These are phyloP conservation scores for Chytriomyces sp. DNA, from an alignment of 192 early-diverging fungal genomes.

Conservation along the genomic window DNA sequence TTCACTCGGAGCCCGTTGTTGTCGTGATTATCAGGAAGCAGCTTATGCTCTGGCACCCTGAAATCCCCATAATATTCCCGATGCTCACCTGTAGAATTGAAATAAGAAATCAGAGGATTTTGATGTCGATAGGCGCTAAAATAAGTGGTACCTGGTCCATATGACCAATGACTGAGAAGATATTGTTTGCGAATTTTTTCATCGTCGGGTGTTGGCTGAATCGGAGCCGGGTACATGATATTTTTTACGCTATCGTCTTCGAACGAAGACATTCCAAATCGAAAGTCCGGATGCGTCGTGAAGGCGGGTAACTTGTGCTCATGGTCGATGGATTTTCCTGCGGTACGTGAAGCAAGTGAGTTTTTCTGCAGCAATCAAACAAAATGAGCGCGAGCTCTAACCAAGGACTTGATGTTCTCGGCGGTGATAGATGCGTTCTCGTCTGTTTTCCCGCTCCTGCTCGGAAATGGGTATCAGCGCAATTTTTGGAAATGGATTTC, in stretches of 20 bases:
- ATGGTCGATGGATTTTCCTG: slow-evolving; percentile 35
- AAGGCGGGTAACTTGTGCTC: slow-evolving; percentile 36
- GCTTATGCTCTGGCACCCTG: slow-evolving; percentile 30
- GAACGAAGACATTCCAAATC: slow-evolving; percentile 47
- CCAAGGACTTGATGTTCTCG: slow-evolving; percentile 46
- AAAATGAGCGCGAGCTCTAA: not conserved
- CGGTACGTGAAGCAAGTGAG: not conserved
- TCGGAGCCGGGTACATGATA: slow-evolving; percentile 44
- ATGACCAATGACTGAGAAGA: slow-evolving; percentile 50
- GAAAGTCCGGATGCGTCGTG: slow-evolving; percentile 32
- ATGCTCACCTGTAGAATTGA: slow-evolving; percentile 8
- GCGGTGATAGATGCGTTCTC: slow-evolving; percentile 45
- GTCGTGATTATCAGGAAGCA: slow-evolving; percentile 27
- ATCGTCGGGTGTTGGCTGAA: slow-evolving; percentile 23
- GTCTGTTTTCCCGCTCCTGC: slow-evolving; percentile 35
- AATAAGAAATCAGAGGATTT: not conserved
- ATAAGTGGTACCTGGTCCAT: slow-evolving; percentile 35
- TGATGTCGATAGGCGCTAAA: not conserved
- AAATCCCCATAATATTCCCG: slow-evolving; percentile 38
- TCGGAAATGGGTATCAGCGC: not conserved
- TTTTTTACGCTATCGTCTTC: slow-evolving; percentile 39
- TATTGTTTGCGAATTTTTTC: slow-evolving; percentile 39
- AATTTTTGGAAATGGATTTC: not conserved
- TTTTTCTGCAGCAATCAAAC: not conserved
- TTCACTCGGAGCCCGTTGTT: slow-evolving; percentile 46